Evolutionary conservation across 139 green algal species (phyloP).

Genomic region (Asterochloris sp.): DNA sequence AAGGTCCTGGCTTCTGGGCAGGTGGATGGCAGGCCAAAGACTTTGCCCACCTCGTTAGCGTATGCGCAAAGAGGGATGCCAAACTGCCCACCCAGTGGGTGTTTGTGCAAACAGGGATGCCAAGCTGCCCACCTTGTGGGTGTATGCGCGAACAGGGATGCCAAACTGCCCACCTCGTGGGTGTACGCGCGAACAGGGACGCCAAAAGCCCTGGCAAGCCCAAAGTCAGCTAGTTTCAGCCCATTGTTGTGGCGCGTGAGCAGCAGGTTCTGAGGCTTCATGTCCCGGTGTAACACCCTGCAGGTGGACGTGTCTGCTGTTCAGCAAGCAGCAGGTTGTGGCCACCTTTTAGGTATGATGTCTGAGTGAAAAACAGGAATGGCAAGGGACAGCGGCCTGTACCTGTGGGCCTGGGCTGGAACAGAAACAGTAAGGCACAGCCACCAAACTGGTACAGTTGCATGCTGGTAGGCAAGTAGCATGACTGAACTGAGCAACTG

Average conservation of each 20-base stretch:
- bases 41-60: slow-evolving; percentile 87
- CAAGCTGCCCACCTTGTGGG: slow-evolving; percentile 88
- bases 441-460: too few relatives aligned
- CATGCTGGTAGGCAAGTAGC: too few relatives aligned
- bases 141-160: slow-evolving; percentile 96
- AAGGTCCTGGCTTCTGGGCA: not conserved
- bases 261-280: slow-evolving; percentile 99
- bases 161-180: slow-evolving; percentile 86
- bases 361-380: not conserved
- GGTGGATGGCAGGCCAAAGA: too few relatives aligned
- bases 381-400: not conserved
- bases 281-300: slow-evolving; percentile 93
- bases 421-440: too few relatives aligned
- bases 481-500: not conserved
- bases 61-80: slow-evolving; percentile 98
- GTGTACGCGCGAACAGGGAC: slow-evolving; percentile 99
- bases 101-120: not conserved
- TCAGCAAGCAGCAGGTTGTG: too few relatives aligned
- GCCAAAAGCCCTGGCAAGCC: slow-evolving; percentile 91
- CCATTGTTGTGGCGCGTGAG: slow-evolving; percentile 59
- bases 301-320: not conserved
- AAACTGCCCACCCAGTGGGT: slow-evolving; percentile 50
- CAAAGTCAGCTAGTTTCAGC: slow-evolving; percentile 97
- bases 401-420: not conserved
- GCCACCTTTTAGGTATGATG: too few relatives aligned